Percentiles rank a stretch among this genome's conserved stretches.
These are phyloP conservation scores for Scedosporium apiospermum DNA, from an alignment of 2,329 filamentous ascomycete species.

Conservation along the genomic window DNA sequence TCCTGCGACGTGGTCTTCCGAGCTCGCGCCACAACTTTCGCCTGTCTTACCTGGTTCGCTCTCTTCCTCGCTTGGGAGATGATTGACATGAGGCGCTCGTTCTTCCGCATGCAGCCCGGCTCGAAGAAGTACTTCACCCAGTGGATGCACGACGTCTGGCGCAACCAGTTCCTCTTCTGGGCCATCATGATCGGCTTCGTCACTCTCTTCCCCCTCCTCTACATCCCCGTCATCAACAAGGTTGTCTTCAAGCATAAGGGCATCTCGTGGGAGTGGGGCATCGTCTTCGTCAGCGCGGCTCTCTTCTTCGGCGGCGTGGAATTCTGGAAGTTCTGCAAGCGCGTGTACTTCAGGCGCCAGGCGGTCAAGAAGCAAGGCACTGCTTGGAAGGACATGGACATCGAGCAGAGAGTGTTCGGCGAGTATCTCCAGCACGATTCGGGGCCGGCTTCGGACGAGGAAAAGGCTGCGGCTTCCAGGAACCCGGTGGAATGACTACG, in stretches of 20 bases:
- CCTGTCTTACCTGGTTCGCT: constrained; percentile 66
- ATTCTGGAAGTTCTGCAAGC: constrained; percentile 49
- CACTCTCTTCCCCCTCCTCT: constrained; percentile 41
- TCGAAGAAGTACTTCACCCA: constrained; percentile 52
- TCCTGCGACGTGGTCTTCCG: constrained; percentile 57
- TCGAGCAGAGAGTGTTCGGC: constrained; percentile 29
- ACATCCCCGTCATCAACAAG: constrained; percentile 51
- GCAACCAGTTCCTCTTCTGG: constrained; percentile 64
- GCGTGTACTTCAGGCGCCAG: constrained; percentile 27
- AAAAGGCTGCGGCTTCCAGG: constrained; percentile 3
- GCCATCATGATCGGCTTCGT: constrained; percentile 41
- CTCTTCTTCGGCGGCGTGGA: constrained; percentile 52
- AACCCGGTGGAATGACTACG: constrained; percentile 12
- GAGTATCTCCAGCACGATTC: constrained; percentile 19
- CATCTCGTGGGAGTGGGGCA: constrained; percentile 54
- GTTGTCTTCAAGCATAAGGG: constrained; percentile 51
- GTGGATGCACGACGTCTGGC: constrained; percentile 60
- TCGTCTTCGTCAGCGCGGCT: constrained; percentile 43
- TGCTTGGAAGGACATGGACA: constrained; percentile 26
- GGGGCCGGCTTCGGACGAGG: constrained; percentile 1
- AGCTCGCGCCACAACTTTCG: constrained; percentile 64
- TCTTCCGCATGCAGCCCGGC: constrained; percentile 64
- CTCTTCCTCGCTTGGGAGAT: constrained; percentile 74
- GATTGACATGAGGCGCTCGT: constrained; percentile 60
- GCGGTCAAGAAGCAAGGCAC: constrained; percentile 15